Base-by-base conservation (phyloP, 495 filamentous ascomycete genomes). In the Friedmanniomyces endolithicus region DNA sequence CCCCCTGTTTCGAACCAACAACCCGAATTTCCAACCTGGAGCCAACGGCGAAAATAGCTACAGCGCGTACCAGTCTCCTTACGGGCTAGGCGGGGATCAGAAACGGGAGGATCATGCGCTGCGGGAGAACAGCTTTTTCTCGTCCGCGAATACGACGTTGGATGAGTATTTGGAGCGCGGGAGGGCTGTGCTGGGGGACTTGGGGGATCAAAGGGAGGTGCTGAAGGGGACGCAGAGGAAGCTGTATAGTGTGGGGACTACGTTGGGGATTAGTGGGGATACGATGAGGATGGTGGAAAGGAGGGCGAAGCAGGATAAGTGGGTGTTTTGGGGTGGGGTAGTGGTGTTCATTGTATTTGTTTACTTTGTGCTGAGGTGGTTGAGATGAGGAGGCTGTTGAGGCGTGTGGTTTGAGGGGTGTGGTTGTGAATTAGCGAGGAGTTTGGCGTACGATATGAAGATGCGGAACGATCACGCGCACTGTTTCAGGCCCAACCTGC, bases 221-320 rank as follows among this genome's bases (percentile, higher is more conserved):
- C 73, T 99, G 56, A 99, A 99, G 73, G 84, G 82, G 8, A 97
- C 92, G 40, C 92, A 97, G 73, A 79, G 82, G 64, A 79, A 80
- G 66, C 74, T 99, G 44, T 97, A 97, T 64, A 88, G 80, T 65
- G 88, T 95, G 20, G 92, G 86, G 7, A 97, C 94, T 64, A 97
- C 94, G 27, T 70, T 98, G 57, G 92, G 92, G 8, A 78, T 98
- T 34, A 89, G 84, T 67, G 89, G 90, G 27, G 94, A 97, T 67
- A 98, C 92, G 6, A 98, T 98, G 53, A 79, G 94, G 14, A 95
- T 90, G 87, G 76, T 98, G 48, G 90, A 97, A 69, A 73, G 92
- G 63, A 77, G 92, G 57, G 90, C 92, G 50, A 84, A 78, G 68
- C 82, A 96, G 74, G 92, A 98, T 63, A 96, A 95, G 71, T 97